Evolutionary conservation across 2,329 filamentous ascomycete genomes (phyloP).

Genomic region (Diaporthe citriasiana): DNA sequence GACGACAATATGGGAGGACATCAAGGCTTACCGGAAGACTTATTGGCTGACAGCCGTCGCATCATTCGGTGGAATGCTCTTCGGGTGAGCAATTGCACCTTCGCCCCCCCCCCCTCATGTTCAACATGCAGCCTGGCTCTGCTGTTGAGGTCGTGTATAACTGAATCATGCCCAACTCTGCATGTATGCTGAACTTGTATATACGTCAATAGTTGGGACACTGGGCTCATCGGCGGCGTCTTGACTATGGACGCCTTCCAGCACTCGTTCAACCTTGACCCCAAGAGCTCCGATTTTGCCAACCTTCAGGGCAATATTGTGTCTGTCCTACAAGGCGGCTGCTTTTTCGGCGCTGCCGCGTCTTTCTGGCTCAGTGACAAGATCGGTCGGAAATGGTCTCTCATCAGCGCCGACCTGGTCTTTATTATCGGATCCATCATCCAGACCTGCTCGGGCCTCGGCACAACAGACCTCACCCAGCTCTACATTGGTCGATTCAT

Average conservation of each 20-base stretch:
- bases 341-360: constrained; percentile 42
- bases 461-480: constrained; percentile 37
- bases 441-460: constrained; percentile 37
- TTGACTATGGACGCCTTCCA: constrained; percentile 42
- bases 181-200: constrained; percentile 5
- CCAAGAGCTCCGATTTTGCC: constrained; percentile 36
- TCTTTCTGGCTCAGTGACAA: constrained; percentile 67
- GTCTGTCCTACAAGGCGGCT: constrained; percentile 42
- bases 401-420: constrained; percentile 36
- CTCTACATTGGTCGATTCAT: constrained; percentile 41
- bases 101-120: too few relatives aligned
- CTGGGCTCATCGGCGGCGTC: constrained; percentile 41
- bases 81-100: constrained; percentile 27
- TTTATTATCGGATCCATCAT: constrained; percentile 37
- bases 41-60: constrained; percentile 40
- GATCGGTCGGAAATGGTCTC: constrained; percentile 48
- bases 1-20: constrained; percentile 36
- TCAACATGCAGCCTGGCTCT: too few relatives aligned
- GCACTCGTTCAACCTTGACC: constrained; percentile 40
- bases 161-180: background rate
- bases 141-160: background rate
- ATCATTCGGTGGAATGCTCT: constrained; percentile 42
- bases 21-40: constrained; percentile 34
- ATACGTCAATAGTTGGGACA: constrained; percentile 34
- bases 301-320: constrained; percentile 56